Evolutionary conservation across 768 basidiomycete species (phyloP), one percentile per base, ranked within the genome.

Genomic region (Auricularia sp.): DNA sequence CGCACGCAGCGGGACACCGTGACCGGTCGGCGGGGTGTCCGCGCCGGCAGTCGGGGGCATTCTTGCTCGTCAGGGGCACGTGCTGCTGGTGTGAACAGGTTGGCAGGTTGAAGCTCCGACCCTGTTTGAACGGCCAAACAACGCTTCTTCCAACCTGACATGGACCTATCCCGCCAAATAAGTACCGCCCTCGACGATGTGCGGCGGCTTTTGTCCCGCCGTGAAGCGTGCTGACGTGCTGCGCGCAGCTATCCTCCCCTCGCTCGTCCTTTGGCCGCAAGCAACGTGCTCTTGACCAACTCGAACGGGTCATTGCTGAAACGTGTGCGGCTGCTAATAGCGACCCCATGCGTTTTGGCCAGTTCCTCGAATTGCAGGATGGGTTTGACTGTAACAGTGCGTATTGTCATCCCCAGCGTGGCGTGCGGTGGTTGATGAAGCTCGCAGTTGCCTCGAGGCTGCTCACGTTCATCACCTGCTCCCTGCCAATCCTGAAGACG

Each of bases 301-400:
- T 91, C 53, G 74, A 75, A 54, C 64, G 67, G n/a, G 62, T 74
- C 61, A 63, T 73, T 61, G 67, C 72, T 62, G 61, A 87, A 87
- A 69, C 78, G 76, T 68, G 79, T 81, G 80, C 80, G n/a, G 79
- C 80, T 64, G 76, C 81, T 47, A 69, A 75, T 29, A 18, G 64
- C 34, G 39, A 79, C 18, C 74, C 77, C 18, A 78, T 78, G 35
- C 79, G 80, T 8, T 77, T 84, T 67, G 77, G 79, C 43, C 73
- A 76, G 58, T 89, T 91, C 73, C 71, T 86, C 21, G 79, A 82
- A 10, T 75, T 91, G 51, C 91, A 93, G 71, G 84, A 88, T 68
- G 84, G 84, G 0, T 92, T 93, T 68, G 88, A 93, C 72, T 90
- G 87, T 73, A 93, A 93, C 70, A 78, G 91, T 91, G 68, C 66